Base-by-base conservation (phyloP, 1,139 yeast genomes). In the Zygosaccharomyces sapae region DNA sequence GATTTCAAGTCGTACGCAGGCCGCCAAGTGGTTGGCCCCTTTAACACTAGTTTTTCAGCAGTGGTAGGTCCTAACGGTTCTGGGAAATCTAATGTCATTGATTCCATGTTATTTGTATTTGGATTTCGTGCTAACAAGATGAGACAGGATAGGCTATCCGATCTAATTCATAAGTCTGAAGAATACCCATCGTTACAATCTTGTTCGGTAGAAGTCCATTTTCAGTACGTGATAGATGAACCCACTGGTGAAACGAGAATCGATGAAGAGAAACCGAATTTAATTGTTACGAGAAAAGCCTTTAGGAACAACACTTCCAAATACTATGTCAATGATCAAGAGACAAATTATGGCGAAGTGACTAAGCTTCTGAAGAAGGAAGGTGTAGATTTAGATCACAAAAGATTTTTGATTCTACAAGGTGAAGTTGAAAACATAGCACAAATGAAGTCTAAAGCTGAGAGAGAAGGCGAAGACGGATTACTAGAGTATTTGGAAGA, bases 51-150 rank as follows among this genome's bases (percentile, higher is more conserved):
- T 1, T 94, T 94, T 63, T 87, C 96, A 6, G 97, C 99, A 0
- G 95, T 94, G 7, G 97, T 94, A n/a, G 99, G 99, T 0, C 98
- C 98, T 3, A 94, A 94, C 65, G 99, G 99, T 25, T 86, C 96
- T 36, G 98, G 98, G 5, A 92, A 92, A 67, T 90, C 97, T 9
- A 94, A 94, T 63, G 98, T 94, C 34, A 94, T 94, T 55, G 99
- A 94, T 64, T 86, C 97, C 2, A 78, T 94, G 77, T 73, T 94
- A 50, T 94, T 94, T 67, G 98, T 94, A 3, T 94, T 94, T 70
- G 99, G 99, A 0, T 94, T 94, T 67, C 75, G 98, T 53, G 98
- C 98, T 0, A 80, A 82, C 63, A 92, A 94, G 66, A 89, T 94
- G 97, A 83, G 99, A 62, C 99, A 94, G 57, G 89, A 95, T 1